Base-by-base conservation (phyloP, 164 flowering plant genomes). In the Stephania cephalantha region DNA sequence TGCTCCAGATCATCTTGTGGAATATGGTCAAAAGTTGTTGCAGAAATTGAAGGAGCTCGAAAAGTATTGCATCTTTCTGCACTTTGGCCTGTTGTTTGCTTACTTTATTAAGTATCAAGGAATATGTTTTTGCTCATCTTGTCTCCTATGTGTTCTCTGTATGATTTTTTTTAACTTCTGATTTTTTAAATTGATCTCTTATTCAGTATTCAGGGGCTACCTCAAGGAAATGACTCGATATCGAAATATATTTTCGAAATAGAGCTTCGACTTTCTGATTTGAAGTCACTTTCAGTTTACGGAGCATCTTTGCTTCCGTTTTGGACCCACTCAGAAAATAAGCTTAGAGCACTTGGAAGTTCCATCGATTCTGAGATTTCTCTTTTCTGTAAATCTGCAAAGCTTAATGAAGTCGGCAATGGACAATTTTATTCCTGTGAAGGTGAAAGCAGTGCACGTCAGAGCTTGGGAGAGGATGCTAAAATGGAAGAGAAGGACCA, bases 241-340 rank as follows among this genome's bases (percentile, higher is more conserved):
- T 81, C 76, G 7, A 90, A 85, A 78, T 90, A 75, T 75, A 78
- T 79, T 20, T 69, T 86, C 71, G 99, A 93, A 84, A 82, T 89
- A 76, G 91, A 91, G 81, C 81, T 87, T 58, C 87, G 99, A 73
- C 89, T 91, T 69, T 87, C 89, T 74, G 99, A 95, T 83, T 76
- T 88, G 46, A 90, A 81, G 81, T 86, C 90, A 68, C 93, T 95
- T 78, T 77, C 79, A 71, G 71, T 85, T 35, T 82, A 82, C 86
- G 95, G 90, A 20, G 79, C 86, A 66, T 82, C 97, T n/a, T 73
- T 95, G 76, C 87, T 84, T 78, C 95, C 97, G 9, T 92, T 90
- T 77, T 95, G 98, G 99, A 64, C 79, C 73, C 91, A 92, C 78
- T 85, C 88, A 76, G 95, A 89, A 80, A 79, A 71, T 78, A 88